Base-by-base conservation (phyloP, 163 green algal species). In the Chlorella variabilis region DNA sequence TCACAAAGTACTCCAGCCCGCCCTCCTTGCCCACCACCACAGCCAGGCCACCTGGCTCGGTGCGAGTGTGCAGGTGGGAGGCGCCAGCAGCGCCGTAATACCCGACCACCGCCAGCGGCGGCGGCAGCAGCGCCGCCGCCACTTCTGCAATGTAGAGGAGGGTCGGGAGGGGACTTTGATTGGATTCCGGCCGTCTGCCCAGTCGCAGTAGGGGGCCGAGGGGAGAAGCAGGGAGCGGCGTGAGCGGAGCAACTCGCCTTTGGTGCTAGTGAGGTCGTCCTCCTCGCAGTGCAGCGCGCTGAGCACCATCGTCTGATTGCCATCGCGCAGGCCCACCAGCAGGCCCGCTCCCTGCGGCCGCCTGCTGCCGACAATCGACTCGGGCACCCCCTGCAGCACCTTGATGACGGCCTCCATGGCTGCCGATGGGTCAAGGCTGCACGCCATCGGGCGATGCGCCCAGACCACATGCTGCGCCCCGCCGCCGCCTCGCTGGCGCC, bases 61-160 rank as follows among this genome's bases (percentile, higher is more conserved):
- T 42, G 27, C 17, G 56, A 5, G 58, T 21, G 17, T 42, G 54
- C 56, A 80, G 56, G 36, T 54, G 27, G 18, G 73, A 31, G 15
- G 54, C 41, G 34, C 73, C 73, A 3, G 36, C 38, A 9, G 27
- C 51, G 38, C 54, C 73, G 5, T 71, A 80, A 36, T 36, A 70
- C 20, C 73, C 73, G 13, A 80, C 38, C 36, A 80, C 54, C 27
- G 54, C 56, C 38, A 80, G n/a, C n/a, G 73, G 73, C n/a, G 54
- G 56, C 73, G 73, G 73, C 73, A 80, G 13, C 73, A 80, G 56
- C 27, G 73, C 54, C 0, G 25, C 38, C 0, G 73, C 73, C 36
- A 80, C 25, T 36, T 80, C 73, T 80, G 73, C 54, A 58, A 29
- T 33, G 20, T 29, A n/a, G 23, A 63, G 54, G 54, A 63, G 18